These are phyloP conservation scores for Dendrothele bispora DNA, from an alignment of 768 basidiomycete species.

Conservation along the genomic window DNA sequence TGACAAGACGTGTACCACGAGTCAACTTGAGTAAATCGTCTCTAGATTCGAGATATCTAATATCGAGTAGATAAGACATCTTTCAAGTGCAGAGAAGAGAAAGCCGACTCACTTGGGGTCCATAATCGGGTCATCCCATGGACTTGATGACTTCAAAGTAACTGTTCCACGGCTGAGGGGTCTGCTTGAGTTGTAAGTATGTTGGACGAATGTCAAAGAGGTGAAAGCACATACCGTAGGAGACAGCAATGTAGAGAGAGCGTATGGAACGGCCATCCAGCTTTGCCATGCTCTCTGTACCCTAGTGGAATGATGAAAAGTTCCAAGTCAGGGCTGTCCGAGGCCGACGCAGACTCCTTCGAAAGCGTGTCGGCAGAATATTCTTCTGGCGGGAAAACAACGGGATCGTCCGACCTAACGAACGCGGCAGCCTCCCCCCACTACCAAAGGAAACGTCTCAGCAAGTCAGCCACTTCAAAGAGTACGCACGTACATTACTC, in stretches of 20 bases:
- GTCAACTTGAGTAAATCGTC: constrained; percentile 44
- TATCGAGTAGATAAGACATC: background rate
- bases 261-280: constrained; percentile 35
- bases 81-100: background rate
- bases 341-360: constrained; percentile 44
- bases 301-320: constrained; percentile 43
- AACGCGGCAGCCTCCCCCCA: constrained; percentile 60
- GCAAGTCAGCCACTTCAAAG: background rate
- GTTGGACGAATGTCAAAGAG: background rate
- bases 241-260: constrained; percentile 42
- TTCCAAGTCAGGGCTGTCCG: constrained; percentile 49
- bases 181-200: constrained; percentile 19
- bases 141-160: constrained; percentile 37
- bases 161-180: constrained; percentile 44
- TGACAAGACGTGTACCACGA: constrained; percentile 37
- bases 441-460: constrained; percentile 20
- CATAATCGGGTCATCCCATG: constrained; percentile 43
- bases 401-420: constrained; percentile 52
- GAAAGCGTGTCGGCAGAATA: constrained; percentile 30
- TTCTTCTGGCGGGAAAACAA: constrained; percentile 40
- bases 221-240: constrained; percentile 30
- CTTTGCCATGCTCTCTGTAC: constrained; percentile 38
- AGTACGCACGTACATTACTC: constrained; percentile 44
- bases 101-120: constrained; percentile 39
- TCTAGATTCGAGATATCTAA: constrained; percentile 40